These are phyloP conservation scores for Penicillium sp. DNA, from an alignment of 2,329 filamentous ascomycete species.

Conservation along the genomic window DNA sequence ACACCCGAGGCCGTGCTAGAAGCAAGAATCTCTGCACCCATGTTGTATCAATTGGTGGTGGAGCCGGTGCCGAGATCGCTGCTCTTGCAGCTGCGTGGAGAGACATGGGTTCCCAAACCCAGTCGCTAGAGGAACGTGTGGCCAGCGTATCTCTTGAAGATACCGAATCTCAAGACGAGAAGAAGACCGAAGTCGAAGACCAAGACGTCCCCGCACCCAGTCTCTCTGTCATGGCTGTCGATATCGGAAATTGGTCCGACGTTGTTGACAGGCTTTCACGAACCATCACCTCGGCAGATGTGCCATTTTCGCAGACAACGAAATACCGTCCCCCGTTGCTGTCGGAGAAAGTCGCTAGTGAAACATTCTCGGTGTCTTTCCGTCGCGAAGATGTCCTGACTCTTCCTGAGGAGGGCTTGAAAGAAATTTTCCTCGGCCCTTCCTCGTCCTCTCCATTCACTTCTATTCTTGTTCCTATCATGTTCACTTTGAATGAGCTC, in stretches of 20 bases:
- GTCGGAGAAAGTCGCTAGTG: neutral
- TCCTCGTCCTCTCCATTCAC: neutral
- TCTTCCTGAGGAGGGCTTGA: conserved; percentile 37
- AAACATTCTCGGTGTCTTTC: conserved; percentile 40
- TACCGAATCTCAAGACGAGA: neutral
- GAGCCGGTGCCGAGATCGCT: conserved; percentile 65
- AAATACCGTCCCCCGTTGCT: conserved; percentile 32
- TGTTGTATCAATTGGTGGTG: conserved; percentile 61
- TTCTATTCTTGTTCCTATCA: conserved; percentile 67
- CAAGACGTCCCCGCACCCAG: neutral
- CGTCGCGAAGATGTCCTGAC: conserved; percentile 52
- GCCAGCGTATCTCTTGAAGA: conserved; percentile 17
- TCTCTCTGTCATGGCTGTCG: conserved; percentile 63
- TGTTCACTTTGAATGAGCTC: conserved; percentile 95
- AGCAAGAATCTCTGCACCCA: conserved; percentile 16
- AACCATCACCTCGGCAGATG: conserved; percentile 47
- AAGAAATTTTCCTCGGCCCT: conserved; percentile 30
- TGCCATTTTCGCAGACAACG: conserved; percentile 30
- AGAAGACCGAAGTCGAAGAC: neutral
- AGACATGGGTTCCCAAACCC: conserved; percentile 27
- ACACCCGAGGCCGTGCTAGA: neutral
- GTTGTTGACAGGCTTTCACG: conserved; percentile 60
- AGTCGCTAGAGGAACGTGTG: conserved; percentile 13
- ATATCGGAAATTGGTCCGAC: conserved; percentile 73
- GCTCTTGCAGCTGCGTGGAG: conserved; percentile 57